Conservation (phyloP, 208 protist species). For the Tritrichomonas foetus region DNA sequence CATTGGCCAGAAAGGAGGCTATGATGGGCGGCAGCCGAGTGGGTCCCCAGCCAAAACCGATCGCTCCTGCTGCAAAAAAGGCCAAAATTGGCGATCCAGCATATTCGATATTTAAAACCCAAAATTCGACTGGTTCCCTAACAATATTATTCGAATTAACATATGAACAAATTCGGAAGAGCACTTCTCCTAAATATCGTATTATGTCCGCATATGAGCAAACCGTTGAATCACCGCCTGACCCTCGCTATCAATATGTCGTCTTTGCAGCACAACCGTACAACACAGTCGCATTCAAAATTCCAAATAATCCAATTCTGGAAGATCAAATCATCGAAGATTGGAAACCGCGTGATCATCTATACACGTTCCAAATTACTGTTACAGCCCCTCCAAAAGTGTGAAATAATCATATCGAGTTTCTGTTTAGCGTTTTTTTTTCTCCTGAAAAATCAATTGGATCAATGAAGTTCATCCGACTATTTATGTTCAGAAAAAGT, state of each 20-base stretch:
- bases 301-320: constrained; percentile 21
- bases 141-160: neutral
- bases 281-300: constrained; percentile 41
- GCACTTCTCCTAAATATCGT: neutral
- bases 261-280: constrained; percentile 36
- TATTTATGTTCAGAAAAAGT: too few species aligned
- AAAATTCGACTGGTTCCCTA: neutral
- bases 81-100: constrained; percentile 28
- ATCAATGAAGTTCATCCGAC: too few species aligned
- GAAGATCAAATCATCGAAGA: constrained; percentile 35
- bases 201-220: constrained; percentile 31
- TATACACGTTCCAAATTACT: neutral
- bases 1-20: neutral
- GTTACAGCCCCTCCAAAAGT: neutral
- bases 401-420: too few species aligned
- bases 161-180: constrained; percentile 15
- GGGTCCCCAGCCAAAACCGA: neutral
- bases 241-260: constrained; percentile 19
- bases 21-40: neutral
- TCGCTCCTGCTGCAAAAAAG: neutral
- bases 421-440: too few species aligned
- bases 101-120: neutral
- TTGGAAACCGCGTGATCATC: neutral
- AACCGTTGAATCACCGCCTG: neutral
- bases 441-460: too few species aligned